phyloP scores from a whole-genome alignment of 371 early-diverging fungal species.

The Circinella minor region DNA sequence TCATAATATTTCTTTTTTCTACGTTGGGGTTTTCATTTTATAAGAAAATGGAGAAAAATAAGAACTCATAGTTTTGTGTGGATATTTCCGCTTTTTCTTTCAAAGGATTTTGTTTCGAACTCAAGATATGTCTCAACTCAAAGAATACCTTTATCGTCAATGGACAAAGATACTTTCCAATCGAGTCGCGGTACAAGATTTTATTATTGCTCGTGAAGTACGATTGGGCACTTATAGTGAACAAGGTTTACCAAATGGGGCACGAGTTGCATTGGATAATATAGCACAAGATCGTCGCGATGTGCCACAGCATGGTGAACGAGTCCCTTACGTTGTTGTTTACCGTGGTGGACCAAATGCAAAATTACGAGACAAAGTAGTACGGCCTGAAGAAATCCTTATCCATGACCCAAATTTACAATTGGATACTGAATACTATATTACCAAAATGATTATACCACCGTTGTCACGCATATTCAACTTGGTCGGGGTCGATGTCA shows the following conservation, averaged over 20 bases:
- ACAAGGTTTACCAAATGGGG: conserved; percentile 74
- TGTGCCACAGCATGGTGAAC: conserved; percentile 86
- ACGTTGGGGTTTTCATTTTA: background rate
- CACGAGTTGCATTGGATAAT: conserved; percentile 63
- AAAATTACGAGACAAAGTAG: conserved; percentile 73
- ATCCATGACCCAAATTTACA: conserved; percentile 54
- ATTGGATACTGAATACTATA: conserved; percentile 81
- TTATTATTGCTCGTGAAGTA: conserved; percentile 88
- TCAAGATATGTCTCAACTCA: conserved; percentile 81
- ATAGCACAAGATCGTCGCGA: conserved; percentile 74
- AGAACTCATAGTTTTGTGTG: too few relatives aligned
- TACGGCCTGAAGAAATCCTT: conserved; percentile 70
- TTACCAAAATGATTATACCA: conserved; percentile 84
- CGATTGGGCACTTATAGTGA: conserved; percentile 62
- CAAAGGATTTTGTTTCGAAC: conserved; percentile 75
- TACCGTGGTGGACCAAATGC: conserved; percentile 63
- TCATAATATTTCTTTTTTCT: background rate
- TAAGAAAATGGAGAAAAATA: too few relatives aligned
- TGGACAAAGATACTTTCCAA: conserved; percentile 74
- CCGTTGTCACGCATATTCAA: conserved; percentile 80
- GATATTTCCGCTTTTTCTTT: too few relatives aligned
- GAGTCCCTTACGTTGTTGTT: conserved; percentile 88
- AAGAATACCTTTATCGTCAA: conserved; percentile 70
- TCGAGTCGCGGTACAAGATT: conserved; percentile 72
- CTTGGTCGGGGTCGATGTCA: conserved; percentile 75